Conservation (phyloP, 768 basidiomycete genomes). For the Pluteus cervinus region DNA sequence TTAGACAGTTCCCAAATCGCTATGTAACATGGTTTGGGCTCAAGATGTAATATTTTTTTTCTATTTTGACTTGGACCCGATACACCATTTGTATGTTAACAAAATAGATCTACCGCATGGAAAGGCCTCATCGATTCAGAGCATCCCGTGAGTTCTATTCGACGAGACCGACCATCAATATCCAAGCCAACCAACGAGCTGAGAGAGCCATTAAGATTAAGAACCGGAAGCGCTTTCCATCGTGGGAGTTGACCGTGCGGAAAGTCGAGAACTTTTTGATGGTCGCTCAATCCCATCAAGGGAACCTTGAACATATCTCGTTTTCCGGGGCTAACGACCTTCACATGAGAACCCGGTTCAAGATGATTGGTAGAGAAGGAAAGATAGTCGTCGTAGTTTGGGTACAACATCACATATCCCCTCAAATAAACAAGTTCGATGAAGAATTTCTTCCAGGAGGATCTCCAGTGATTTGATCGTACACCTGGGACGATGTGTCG, state of each 20-base stretch:
- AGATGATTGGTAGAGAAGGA: constrained; percentile 90
- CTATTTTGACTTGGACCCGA: background rate
- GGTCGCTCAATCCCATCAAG: constrained; percentile 46
- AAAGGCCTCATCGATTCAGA: constrained; percentile 8
- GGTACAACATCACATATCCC: constrained; percentile 87
- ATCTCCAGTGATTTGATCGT: constrained; percentile 75
- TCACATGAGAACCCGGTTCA: constrained; percentile 79
- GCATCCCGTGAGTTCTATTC: constrained; percentile 29
- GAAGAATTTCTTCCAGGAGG: constrained; percentile 87
- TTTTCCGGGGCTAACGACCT: constrained; percentile 50
- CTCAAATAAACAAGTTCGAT: constrained; percentile 80
- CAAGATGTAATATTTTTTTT: background rate
- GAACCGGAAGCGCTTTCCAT: constrained; percentile 53
- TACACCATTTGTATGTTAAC: constrained; percentile 7
- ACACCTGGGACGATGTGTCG: constrained; percentile 60
- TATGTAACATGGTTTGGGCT: constrained; percentile 28
- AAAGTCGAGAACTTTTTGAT: constrained; percentile 44
- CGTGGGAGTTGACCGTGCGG: constrained; percentile 47
- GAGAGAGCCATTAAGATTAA: constrained; percentile 60
- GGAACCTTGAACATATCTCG: constrained; percentile 64
- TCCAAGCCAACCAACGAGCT: constrained; percentile 26
- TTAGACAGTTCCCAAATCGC: constrained; percentile 65
- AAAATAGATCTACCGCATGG: constrained; percentile 21
- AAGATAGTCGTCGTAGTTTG: constrained; percentile 65
- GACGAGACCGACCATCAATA: constrained; percentile 26